phyloP scores from a whole-genome alignment of 208 protist genomes.

The Leishmania turanica region DNA sequence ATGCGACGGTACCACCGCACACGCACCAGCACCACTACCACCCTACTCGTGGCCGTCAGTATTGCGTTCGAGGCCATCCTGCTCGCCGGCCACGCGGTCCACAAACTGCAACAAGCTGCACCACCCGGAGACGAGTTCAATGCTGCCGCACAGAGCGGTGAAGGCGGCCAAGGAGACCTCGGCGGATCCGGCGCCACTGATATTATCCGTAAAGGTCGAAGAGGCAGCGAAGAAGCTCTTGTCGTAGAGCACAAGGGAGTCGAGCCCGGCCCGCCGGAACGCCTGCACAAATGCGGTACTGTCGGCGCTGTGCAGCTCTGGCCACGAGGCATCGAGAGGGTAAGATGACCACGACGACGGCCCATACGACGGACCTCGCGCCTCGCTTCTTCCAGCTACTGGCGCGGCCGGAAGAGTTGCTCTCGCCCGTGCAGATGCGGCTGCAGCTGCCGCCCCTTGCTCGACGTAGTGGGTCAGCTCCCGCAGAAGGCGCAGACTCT shows the following conservation, averaged over 20 bases:
- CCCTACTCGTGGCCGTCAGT: background rate
- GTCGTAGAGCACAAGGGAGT: constrained; percentile 53
- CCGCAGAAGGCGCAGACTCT: constrained; percentile 50
- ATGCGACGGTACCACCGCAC: background rate
- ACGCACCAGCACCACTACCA: background rate
- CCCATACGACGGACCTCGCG: background rate
- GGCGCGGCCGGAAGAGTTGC: background rate
- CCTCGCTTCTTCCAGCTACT: background rate
- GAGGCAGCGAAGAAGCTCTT: constrained; percentile 5
- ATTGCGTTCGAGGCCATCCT: background rate
- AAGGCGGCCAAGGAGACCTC: constrained; percentile 71
- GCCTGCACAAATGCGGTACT: constrained; percentile 22
- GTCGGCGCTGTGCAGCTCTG: constrained; percentile 25
- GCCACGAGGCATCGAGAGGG: constrained; percentile 20
- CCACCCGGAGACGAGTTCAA: constrained; percentile 43
- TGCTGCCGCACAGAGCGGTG: constrained; percentile 66
- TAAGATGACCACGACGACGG: background rate
- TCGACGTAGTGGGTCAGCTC: constrained; percentile 13
- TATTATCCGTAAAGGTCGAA: background rate
- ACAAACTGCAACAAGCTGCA: constrained; percentile 32
- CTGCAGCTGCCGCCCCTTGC: background rate
- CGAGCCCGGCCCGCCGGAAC: constrained; percentile 29
- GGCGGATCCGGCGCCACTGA: constrained; percentile 20
- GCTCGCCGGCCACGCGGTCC: constrained; percentile 30
- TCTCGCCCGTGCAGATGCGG: background rate